Evolutionary conservation across 345 rosid species (phyloP).

Genomic region (Citrus hindsii): DNA sequence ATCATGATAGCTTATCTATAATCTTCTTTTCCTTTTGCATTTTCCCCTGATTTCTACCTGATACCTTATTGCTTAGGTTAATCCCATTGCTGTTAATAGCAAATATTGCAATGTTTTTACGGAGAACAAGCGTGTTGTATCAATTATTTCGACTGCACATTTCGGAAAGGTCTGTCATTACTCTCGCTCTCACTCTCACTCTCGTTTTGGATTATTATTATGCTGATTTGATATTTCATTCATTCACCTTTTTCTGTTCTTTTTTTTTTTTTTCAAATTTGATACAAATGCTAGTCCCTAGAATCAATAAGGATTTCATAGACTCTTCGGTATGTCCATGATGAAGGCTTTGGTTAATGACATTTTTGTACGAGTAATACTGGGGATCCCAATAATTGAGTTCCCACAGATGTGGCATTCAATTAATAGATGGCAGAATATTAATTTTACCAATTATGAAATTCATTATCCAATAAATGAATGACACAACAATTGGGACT

Average conservation of each 20-base stretch:
- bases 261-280: neutral
- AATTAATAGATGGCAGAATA: too few species aligned
- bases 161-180: constrained; percentile 72
- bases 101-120: constrained; percentile 94
- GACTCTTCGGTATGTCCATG: neutral
- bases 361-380: neutral
- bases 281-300: neutral
- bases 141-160: constrained; percentile 63
- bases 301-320: neutral
- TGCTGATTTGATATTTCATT: neutral
- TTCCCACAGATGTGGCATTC: too few species aligned
- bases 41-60: neutral
- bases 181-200: neutral
- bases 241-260: neutral
- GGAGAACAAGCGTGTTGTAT: constrained; percentile 74
- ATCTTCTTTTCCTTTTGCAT: neutral
- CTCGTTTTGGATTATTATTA: too few species aligned
- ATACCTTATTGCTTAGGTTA: constrained; percentile 51
- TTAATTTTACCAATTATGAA: too few species aligned
- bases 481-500: too few species aligned
- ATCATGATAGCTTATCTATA: neutral
- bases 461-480: too few species aligned
- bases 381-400: too few species aligned
- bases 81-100: constrained; percentile 94
- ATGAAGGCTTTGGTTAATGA: neutral